phyloP scores from a whole-genome alignment of 345 rosid genomes.

The Microcos paniculata region DNA sequence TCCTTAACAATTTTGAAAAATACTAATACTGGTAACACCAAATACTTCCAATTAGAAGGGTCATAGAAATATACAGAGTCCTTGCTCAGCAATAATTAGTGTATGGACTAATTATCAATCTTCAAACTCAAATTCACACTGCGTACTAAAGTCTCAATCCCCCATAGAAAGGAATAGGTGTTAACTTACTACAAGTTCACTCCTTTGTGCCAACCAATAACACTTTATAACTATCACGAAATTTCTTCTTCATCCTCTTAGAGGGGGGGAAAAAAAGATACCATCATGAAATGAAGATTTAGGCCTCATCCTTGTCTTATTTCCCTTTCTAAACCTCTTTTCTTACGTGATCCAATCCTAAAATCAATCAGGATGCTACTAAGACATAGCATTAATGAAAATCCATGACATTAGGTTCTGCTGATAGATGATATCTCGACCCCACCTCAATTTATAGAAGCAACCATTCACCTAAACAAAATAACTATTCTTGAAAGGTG shows the following conservation, averaged over 20 bases:
- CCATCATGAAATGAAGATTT: background rate
- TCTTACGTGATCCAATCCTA: background rate
- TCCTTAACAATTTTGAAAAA: background rate
- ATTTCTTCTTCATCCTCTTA: too few relatives aligned
- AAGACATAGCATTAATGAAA: background rate
- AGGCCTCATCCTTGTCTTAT: background rate
- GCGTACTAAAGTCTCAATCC: background rate
- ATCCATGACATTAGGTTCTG: background rate
- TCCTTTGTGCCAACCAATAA: background rate
- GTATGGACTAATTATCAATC: background rate
- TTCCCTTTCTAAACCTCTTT: background rate
- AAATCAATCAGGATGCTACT: background rate
- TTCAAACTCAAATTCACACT: background rate
- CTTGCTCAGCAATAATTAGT: background rate
- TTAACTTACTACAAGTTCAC: background rate
- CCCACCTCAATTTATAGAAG: background rate
- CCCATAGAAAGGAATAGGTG: background rate
- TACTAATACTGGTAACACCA: background rate
- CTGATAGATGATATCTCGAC: background rate
- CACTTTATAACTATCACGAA: background rate
- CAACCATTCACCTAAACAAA: background rate
- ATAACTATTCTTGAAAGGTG: background rate
- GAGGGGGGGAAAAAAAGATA: too few relatives aligned
- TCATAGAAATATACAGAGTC: background rate
- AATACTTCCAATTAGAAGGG: background rate